Conservation (phyloP, 2,329 filamentous ascomycete species). For the Aspergillus oerlinghausenensis region DNA sequence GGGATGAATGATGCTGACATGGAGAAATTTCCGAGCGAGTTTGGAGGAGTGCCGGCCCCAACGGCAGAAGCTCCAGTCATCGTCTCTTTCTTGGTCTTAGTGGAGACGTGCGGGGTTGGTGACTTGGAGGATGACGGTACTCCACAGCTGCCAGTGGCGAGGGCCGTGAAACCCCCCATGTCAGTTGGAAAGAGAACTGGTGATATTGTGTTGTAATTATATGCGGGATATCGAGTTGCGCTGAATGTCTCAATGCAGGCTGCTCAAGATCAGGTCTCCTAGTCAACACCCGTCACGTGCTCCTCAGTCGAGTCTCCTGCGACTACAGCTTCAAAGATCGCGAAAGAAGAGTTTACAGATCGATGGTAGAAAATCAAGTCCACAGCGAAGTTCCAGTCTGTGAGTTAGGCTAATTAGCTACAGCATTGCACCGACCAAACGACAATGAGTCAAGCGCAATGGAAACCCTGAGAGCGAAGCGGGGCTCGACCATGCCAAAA, state of each 20-base stretch:
- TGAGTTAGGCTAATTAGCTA: background rate
- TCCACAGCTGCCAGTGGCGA: background rate
- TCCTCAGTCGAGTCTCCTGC: background rate
- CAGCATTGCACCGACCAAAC: background rate
- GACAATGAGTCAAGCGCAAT: background rate
- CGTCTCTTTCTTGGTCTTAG: too few species aligned
- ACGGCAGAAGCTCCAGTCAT: background rate
- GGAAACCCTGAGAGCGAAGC: background rate
- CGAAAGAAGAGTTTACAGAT: background rate
- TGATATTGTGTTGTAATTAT: background rate
- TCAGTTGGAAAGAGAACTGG: background rate
- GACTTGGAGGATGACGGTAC: too few species aligned
- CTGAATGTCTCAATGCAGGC: background rate
- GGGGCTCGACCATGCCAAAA: background rate
- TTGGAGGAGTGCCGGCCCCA: background rate
- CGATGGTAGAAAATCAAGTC: background rate
- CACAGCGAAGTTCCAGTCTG: background rate
- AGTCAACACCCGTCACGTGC: background rate
- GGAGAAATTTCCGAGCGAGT: slow-evolving; percentile 13
- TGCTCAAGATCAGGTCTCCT: background rate
- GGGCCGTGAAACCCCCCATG: too few species aligned
- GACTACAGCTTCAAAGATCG: too few species aligned
- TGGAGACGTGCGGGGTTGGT: background rate
- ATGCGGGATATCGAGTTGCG: background rate
- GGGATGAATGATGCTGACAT: background rate